Conservation (phyloP, 129 eudicot species). For the Flaveria trinervia region DNA sequence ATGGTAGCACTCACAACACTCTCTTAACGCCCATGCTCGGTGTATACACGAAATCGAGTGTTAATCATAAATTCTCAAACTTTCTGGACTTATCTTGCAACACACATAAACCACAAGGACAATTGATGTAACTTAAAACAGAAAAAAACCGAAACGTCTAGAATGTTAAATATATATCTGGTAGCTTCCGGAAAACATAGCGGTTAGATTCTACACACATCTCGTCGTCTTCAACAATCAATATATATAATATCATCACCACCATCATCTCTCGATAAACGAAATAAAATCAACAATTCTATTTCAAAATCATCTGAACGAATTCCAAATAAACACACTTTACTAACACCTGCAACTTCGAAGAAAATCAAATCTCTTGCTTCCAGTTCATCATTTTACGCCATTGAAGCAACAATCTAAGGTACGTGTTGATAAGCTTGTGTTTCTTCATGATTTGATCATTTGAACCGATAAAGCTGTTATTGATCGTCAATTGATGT, state of each 20-base stretch:
- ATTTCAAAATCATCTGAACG: background rate
- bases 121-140: background rate
- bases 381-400: background rate
- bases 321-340: background rate
- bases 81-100: conserved; percentile 8
- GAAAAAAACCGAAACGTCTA: background rate
- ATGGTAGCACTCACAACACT: no score
- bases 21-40: no score
- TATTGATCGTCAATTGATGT: no score
- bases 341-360: background rate
- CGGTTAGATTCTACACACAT: conserved; percentile 25
- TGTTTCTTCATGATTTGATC: background rate
- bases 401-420: background rate
- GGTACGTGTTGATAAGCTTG: background rate
- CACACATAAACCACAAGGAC: conserved; percentile 1
- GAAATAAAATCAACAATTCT: background rate
- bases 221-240: background rate
- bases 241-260: conserved; percentile 19
- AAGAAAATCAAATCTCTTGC: background rate
- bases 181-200: conserved; percentile 26
- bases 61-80: background rate
- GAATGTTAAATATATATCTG: background rate
- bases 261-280: background rate
- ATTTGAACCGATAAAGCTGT: background rate
- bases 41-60: background rate